Conservation (phyloP, 148 eudicot genomes). For the Cornus controversa region DNA sequence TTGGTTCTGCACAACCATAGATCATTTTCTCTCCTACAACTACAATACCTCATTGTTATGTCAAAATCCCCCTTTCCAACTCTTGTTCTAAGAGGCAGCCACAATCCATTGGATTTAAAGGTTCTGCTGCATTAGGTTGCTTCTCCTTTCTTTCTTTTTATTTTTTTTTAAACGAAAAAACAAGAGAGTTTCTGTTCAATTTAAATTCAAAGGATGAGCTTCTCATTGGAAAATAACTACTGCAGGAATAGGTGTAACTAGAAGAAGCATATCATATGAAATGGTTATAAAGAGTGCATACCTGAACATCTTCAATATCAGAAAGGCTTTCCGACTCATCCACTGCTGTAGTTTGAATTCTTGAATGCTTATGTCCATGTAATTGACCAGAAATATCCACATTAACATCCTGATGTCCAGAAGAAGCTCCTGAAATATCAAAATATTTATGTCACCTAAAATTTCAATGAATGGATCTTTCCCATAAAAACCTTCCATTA, state of each 20-base stretch:
- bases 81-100: background rate
- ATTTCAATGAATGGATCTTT: background rate
- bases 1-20: background rate
- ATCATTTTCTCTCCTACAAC: background rate
- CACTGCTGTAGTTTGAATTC: background rate
- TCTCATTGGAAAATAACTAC: background rate
- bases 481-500: background rate
- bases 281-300: background rate
- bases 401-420: background rate
- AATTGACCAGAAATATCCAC: conserved; percentile 1
- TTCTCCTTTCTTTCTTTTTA: too few relatives aligned
- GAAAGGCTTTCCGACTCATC: conserved; percentile 20
- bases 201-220: background rate
- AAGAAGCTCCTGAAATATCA: background rate
- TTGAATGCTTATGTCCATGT: background rate
- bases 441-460: background rate
- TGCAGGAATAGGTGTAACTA: background rate
- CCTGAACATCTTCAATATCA: conserved; percentile 20
- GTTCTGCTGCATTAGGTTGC: background rate
- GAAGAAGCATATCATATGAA: background rate
- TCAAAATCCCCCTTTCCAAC: background rate
- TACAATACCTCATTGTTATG: background rate
- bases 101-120: background rate
- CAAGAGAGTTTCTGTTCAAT: background rate
- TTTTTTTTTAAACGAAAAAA: background rate